Evolutionary conservation across 129 eudicot genomes (phyloP), one percentile per base, ranked within the genome.

Genomic region (Pulicaria dysenterica): DNA sequence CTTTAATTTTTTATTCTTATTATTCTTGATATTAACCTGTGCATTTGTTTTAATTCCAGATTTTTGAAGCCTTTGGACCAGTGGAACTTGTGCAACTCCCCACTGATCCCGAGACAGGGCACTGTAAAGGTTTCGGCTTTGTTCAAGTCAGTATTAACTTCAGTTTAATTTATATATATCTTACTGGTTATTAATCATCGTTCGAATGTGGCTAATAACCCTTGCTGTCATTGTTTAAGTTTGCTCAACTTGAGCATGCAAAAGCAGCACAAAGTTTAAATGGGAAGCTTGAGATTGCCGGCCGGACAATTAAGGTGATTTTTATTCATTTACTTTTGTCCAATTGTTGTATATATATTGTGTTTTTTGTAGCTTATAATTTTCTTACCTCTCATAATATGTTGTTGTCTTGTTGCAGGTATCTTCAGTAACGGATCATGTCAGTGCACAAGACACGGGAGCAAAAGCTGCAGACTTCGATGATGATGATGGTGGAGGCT

Each of bases 401-500:
- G 43, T 38, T 72, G 36, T 31, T 58, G 7, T 3, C 38, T 70
- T 7, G 13, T 12, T 31, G 57, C 37, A 73, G 77, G 77, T 73
- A 46, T 73, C 77, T 37, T 73, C 90, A 9, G 99, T 95, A 47
- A 86, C 99, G 5, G 99, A 95, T 46, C 97, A 95, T 82, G 82
- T 90, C 76, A 79, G 86, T 58, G 92, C 75, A 42, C 96, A 88
- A 88, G 97, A 95, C 71, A 47, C 97, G 3, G 99, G 99, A 67
- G 83, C 93, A 31, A 95, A 86, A 83, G 90, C 96, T 71, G 99
- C 99, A 1, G 99, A 95, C 75, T 95, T 95, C 76, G 99, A 95
- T 83, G 99, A 95, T 62, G 99, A 95, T 59, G 77, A 73, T 37
- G 69, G 77, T 17, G 77, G 77, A 58, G 69, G 77, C 8, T 73